A percentile compares a stretch with the other conserved stretches of the same genome.
These are phyloP conservation scores for Ogataea thermomethanolica DNA, from an alignment of 805 yeast species.

Conservation along the genomic window DNA sequence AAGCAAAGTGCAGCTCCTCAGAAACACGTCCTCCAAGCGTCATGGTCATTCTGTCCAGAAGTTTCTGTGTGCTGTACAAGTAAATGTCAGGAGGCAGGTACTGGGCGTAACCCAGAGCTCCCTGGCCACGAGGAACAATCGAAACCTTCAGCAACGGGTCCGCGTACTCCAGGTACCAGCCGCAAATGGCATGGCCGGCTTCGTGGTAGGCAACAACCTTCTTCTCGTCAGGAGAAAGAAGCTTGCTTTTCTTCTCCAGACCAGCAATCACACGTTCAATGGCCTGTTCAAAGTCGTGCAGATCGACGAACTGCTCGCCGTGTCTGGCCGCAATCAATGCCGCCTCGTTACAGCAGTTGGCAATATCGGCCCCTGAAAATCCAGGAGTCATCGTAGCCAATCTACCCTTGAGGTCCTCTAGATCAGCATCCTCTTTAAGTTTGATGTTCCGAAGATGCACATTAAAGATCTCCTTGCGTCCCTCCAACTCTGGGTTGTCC, in stretches of 20 bases:
- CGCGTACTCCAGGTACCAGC: constrained; percentile 85
- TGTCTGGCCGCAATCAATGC: constrained; percentile 89
- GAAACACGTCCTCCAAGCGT: constrained; percentile 90
- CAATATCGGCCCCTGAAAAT: constrained; percentile 94
- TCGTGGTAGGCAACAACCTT: constrained; percentile 89
- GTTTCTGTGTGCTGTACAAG: constrained; percentile 70
- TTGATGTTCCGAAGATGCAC: constrained; percentile 71
- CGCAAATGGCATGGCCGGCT: constrained; percentile 96
- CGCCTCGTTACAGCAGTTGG: constrained; percentile 92
- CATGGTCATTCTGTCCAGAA: constrained; percentile 86
- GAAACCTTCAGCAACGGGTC: constrained; percentile 92
- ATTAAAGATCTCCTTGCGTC: constrained; percentile 79
- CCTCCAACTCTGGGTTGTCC: constrained; percentile 85
- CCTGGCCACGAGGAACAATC: constrained; percentile 91
- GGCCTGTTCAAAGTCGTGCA: constrained; percentile 83
- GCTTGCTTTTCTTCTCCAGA: constrained; percentile 79
- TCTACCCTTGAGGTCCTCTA: constrained; percentile 71
- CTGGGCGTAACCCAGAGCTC: constrained; percentile 95
- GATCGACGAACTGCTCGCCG: constrained; percentile 56
- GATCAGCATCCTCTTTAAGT: constrained; percentile 40
- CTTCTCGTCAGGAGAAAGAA: constrained; percentile 77
- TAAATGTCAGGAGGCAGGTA: constrained; percentile 88
- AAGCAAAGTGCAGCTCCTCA: constrained; percentile 82
- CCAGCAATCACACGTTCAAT: constrained; percentile 95
- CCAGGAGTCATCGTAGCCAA: constrained; percentile 93